Base-by-base conservation (phyloP, 441 rosid genomes). In the Adansonia rubrostipa region DNA sequence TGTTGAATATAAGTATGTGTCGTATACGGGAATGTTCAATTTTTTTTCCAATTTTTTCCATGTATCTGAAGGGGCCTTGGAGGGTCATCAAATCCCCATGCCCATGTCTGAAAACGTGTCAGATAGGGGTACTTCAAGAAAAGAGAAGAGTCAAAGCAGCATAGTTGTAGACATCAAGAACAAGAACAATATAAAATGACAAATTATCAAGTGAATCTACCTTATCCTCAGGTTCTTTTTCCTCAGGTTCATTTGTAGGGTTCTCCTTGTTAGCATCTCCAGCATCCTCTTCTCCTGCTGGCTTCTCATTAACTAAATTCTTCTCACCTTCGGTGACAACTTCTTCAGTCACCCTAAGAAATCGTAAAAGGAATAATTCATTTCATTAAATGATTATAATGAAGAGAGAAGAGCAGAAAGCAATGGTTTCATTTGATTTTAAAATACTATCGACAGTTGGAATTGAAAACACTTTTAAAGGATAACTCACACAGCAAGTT, bases 141-240 rank as follows among this genome's bases (percentile, higher is more conserved):
- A 36, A 36, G 4, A 36, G 40, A 36, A 36, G 40, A 60, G n/a
- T 10, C 24, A 9, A 19, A 60, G 60, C 64, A 60, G 24, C 36
- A 60, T 9, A 20, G 5, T 36, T 36, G 64, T 58, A 58, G 64
- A 36, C n/a, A 58, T 73, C 28, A 71, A 70, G 19, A 56, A 24
- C 28, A 71, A 70, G 19, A 56, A 24, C 66, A 15, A 58, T 58
- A 28, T 40, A 36, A 73, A 73, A 56, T 56, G 65, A 56, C 17
- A 56, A 36, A 33, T 56, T 0, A 4, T n/a, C 24, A 7, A 4
- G 51, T 66, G 51, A 50, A 68, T 9, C 8, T 61, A 89, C 95
- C 93, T 89, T 91, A 3, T 89, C 89, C 80, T 92, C 97, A 45
- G 89, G 91, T 83, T 89, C 93, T 79, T 92, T 87, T 80, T 89